phyloP scores from a whole-genome alignment of 1,284 basidiomycete species.

The Athelia psychrophila region DNA sequence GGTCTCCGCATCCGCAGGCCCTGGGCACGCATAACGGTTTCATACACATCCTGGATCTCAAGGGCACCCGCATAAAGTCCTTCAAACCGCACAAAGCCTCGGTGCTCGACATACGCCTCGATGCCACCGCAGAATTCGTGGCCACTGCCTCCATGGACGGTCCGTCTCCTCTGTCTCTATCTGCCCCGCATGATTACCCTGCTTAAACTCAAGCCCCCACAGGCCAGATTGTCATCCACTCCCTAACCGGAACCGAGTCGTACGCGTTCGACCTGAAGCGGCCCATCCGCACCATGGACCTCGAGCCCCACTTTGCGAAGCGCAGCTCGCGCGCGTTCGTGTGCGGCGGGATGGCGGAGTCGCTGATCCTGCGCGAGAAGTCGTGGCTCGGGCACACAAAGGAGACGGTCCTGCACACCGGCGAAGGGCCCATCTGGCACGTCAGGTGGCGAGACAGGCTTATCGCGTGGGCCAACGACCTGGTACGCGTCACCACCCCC shows the following conservation, averaged over 20 bases:
- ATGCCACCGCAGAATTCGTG: constrained; percentile 85
- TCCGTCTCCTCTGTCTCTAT: constrained; percentile 32
- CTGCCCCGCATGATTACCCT: background rate
- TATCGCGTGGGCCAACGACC: constrained; percentile 96
- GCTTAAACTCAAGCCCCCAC: constrained; percentile 5
- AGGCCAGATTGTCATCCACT: constrained; percentile 91
- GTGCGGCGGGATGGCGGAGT: constrained; percentile 92
- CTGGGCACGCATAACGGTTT: constrained; percentile 92
- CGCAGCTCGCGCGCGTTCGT: constrained; percentile 83
- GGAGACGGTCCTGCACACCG: constrained; percentile 82
- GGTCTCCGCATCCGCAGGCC: constrained; percentile 44
- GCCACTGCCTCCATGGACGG: constrained; percentile 95
- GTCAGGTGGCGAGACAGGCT: constrained; percentile 84
- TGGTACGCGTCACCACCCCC: constrained; percentile 44
- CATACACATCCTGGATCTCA: constrained; percentile 82
- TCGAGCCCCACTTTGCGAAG: constrained; percentile 91
- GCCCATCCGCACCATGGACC: constrained; percentile 86
- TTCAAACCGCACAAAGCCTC: constrained; percentile 93
- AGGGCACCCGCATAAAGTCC: constrained; percentile 84
- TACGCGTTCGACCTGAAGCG: constrained; percentile 93
- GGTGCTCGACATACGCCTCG: constrained; percentile 84
- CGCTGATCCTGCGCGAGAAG: constrained; percentile 86
- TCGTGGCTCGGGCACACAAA: constrained; percentile 92
- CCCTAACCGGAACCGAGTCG: constrained; percentile 77
- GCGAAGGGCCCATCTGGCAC: constrained; percentile 95